A percentile compares a stretch with the other conserved stretches of the same genome.
Conservation (phyloP, 75 land plant species). For the Adiantum capillusveneris region DNA sequence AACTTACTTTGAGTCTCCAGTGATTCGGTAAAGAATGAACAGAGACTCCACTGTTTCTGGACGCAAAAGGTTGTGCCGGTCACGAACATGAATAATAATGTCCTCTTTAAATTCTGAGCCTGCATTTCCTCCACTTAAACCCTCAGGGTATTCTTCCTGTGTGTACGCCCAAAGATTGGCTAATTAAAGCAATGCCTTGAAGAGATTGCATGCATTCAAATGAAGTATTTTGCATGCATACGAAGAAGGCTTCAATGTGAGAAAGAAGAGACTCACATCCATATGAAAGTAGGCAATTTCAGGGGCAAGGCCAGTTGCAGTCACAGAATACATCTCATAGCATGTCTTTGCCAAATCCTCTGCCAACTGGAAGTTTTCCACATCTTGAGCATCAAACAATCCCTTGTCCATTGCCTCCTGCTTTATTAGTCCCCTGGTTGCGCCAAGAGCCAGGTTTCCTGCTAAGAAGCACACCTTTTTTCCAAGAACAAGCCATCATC, state of each 20-base stretch:
- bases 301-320: constrained; percentile 91
- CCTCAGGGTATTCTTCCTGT: constrained; percentile 49
- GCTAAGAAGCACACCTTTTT: constrained; percentile 84
- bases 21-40: constrained; percentile 76
- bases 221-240: too few relatives aligned
- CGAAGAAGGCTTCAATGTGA: too few relatives aligned
- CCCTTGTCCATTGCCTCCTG: constrained; percentile 60
- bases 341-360: constrained; percentile 89
- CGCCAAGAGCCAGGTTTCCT: constrained; percentile 93
- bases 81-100: constrained; percentile 64
- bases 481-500: neutral
- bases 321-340: constrained; percentile 90
- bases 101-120: constrained; percentile 68
- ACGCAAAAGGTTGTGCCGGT: constrained; percentile 92
- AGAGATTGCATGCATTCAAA: too few relatives aligned
- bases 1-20: constrained; percentile 75
- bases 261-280: constrained; percentile 37
- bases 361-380: constrained; percentile 87
- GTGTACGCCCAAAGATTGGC: neutral
- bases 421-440: constrained; percentile 81
- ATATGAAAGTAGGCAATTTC: constrained; percentile 91
- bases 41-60: constrained; percentile 98
- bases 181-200: too few relatives aligned
- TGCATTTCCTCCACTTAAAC: constrained; percentile 76
- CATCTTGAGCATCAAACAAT: constrained; percentile 51